Evolutionary conservation across 2,329 filamentous ascomycete genomes (phyloP), one percentile per base, ranked within the genome.

Genomic region (Colletotrichum sp.): DNA sequence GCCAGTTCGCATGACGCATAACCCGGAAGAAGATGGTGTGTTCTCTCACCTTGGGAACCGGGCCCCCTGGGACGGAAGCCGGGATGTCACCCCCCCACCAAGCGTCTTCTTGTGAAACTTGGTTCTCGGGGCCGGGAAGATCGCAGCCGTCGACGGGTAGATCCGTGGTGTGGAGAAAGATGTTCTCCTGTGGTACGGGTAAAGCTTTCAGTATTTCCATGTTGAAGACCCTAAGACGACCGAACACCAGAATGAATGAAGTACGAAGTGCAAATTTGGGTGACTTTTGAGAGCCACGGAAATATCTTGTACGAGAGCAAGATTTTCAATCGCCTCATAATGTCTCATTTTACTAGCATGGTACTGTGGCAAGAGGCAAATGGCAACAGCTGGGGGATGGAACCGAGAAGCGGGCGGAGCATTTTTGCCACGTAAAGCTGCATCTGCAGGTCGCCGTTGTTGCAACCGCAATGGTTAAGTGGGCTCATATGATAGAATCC

Each of bases 251-350:
- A n/a, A 10, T 0, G 36, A 39, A 39, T 2, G 18, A 43, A 48
- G 5, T 48, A 3, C 9, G 2, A 43, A 12, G 5, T n/a, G 18
- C 0, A n/a, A 48, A n/a, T 48, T n/a, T 2, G 5, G 39, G 39
- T 4, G 5, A n/a, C 18, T 48, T 6, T 34, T 34, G 32, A 2
- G 0, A 34, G 32, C 5, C 0, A 1, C 0, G 32, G 32, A 3
- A 0, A 36, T 36, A 4, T 36, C 34, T 36, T 36, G 34, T 15
- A 36, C n/a, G n/a, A n/a, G n/a, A n/a, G n/a, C n/a, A n/a, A 34
- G 3, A 15, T 34, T 34, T 34, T n/a, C n/a, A n/a, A n/a, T n/a
- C n/a, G n/a, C n/a, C n/a, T n/a, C n/a, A n/a, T n/a, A n/a, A n/a
- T 34, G 34, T 34, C 34, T 34, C 34, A 34, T 34, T 32, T 32